Conservation (phyloP, 202 grass and related monocot genomes). For the Carex arenaria region DNA sequence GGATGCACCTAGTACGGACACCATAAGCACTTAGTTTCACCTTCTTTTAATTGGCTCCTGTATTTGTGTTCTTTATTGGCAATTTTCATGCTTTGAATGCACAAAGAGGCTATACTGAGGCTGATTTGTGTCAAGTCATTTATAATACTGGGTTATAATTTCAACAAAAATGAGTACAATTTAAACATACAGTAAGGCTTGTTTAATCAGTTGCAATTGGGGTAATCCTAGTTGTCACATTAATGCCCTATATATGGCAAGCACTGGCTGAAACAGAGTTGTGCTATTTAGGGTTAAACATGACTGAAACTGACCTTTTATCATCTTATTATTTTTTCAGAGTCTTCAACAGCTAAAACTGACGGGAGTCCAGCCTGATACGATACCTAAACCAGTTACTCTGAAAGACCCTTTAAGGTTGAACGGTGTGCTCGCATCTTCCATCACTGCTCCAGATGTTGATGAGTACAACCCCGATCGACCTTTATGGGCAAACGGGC, state of each 20-base stretch:
- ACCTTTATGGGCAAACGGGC: too few species aligned
- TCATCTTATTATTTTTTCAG: slow-evolving; percentile 37
- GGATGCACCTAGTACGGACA: not conserved
- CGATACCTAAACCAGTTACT: slow-evolving; percentile 44
- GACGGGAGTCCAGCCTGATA: slow-evolving; percentile 58
- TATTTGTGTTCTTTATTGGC: not conserved
- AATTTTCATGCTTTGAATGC: not conserved
- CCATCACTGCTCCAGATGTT: slow-evolving; percentile 10
- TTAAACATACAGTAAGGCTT: not conserved
- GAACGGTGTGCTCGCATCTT: slow-evolving; percentile 44
- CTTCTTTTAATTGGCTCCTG: not conserved
- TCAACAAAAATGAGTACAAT: not conserved
- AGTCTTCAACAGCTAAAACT: slow-evolving; percentile 83
- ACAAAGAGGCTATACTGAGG: not conserved
- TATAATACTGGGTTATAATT: not conserved
- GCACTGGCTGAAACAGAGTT: not conserved
- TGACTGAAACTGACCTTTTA: slow-evolving; percentile 9
- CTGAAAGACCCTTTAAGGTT: slow-evolving; percentile 47
- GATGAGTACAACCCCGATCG: too few species aligned
- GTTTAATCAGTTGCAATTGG: not conserved
- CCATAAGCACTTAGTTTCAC: not conserved
- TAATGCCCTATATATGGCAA: not conserved
- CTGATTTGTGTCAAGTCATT: not conserved
- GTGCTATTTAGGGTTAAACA: not conserved
- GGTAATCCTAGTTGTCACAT: not conserved